Percentiles rank a stretch among this genome's conserved stretches.
Conservation (phyloP, 2,329 filamentous ascomycete species). For the Microdochium paspali region DNA sequence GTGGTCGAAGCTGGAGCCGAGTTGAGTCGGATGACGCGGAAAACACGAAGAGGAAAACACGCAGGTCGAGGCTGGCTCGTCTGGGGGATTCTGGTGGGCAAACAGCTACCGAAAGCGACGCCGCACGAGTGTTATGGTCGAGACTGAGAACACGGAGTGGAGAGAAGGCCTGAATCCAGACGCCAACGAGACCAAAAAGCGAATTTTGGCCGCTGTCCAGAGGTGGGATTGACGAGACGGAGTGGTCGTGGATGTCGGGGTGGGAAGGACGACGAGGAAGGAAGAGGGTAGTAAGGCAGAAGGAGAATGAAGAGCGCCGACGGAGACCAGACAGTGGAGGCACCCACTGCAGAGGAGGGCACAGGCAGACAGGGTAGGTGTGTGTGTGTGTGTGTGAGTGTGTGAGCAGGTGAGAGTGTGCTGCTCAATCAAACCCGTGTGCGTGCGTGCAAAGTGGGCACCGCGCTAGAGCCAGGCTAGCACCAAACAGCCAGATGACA, state of each 20-base stretch:
- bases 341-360: neutral
- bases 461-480: neutral
- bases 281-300: constrained; percentile 1
- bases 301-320: neutral
- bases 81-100: constrained; percentile 1
- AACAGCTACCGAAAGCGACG: constrained; percentile 7
- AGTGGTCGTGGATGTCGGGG: constrained; percentile 7
- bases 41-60: neutral
- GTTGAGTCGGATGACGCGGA: neutral
- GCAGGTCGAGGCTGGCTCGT: neutral
- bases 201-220: constrained; percentile 12
- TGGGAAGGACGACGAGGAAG: constrained; percentile 2
- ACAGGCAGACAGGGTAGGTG: neutral
- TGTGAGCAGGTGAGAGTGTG: neutral
- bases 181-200: constrained; percentile 13
- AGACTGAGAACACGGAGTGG: constrained; percentile 4
- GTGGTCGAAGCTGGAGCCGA: neutral
- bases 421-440: too few relatives aligned
- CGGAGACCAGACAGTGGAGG: neutral
- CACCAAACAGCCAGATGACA: neutral
- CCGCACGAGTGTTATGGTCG: constrained; percentile 3
- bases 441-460: too few relatives aligned
- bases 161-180: constrained; percentile 11
- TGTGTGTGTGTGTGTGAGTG: neutral
- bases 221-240: constrained; percentile 7